phyloP scores from a whole-genome alignment of 2,329 filamentous ascomycete genomes.

The Hypoxylon sp. region DNA sequence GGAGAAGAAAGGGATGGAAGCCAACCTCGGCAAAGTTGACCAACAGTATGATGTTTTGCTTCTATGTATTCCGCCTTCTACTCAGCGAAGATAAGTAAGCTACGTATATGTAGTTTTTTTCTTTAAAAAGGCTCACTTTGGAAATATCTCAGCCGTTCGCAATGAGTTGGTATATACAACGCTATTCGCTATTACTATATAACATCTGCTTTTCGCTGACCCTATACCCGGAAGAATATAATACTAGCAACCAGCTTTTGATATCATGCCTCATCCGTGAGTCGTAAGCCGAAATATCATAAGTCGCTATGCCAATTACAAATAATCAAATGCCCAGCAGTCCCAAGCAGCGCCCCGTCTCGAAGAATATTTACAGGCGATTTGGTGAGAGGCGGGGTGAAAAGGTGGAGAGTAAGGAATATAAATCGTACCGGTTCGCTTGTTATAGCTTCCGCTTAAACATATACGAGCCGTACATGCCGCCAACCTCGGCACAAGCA shows the following conservation, averaged over 20 bases:
- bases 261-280: constrained; percentile 32
- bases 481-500: constrained; percentile 89
- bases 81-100: neutral
- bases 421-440: neutral
- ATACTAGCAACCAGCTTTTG: constrained; percentile 18
- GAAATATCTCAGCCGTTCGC: neutral
- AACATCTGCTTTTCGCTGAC: constrained; percentile 26
- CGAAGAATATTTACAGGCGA: constrained; percentile 12
- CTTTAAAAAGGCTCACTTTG: neutral
- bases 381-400: neutral
- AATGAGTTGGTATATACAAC: constrained; percentile 19
- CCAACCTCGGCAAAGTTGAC: neutral
- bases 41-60: neutral
- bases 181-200: constrained; percentile 31
- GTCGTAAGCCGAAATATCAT: constrained; percentile 26
- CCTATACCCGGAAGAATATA: constrained; percentile 8
- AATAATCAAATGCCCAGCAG: constrained; percentile 3
- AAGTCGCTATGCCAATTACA: constrained; percentile 37
- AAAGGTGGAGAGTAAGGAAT: constrained; percentile 7
- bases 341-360: neutral
- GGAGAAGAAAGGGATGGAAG: neutral
- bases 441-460: constrained; percentile 70
- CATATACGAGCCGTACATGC: constrained; percentile 86
- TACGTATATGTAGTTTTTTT: constrained; percentile 1
- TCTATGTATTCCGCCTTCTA: neutral